A percentile compares a stretch with the other conserved stretches of the same genome.
phyloP scores from a whole-genome alignment of 129 eudicot genomes.

The Scalesia atractyloides region DNA sequence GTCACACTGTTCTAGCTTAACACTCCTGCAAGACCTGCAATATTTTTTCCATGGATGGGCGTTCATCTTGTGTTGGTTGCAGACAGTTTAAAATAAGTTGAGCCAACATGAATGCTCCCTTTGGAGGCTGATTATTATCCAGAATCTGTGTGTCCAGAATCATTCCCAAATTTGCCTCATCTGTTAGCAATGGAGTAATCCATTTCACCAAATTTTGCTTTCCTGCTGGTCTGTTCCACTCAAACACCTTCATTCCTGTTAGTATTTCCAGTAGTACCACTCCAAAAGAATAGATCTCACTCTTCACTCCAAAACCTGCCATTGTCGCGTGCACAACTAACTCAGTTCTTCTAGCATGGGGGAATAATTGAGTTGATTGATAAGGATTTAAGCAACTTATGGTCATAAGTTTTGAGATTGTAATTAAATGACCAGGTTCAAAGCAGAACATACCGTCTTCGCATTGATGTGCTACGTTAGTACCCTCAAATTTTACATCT shows the following conservation, averaged over 20 bases:
- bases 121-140: constrained; percentile 4
- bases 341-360: no score
- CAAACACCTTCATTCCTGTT: constrained; percentile 39
- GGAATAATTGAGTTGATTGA: no score
- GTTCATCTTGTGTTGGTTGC: not conserved
- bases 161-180: constrained; percentile 19
- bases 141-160: constrained; percentile 25
- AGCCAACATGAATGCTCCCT: constrained; percentile 27
- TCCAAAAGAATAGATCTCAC: constrained; percentile 45
- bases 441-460: constrained; percentile 24
- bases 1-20: no score
- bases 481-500: constrained; percentile 3
- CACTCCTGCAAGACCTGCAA: constrained; percentile 14
- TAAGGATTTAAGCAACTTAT: no score
- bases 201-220: constrained; percentile 27
- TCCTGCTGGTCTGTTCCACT: constrained; percentile 24
- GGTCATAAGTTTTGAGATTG: no score
- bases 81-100: constrained; percentile 28
- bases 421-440: no score
- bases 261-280: constrained; percentile 41
- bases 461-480: not conserved
- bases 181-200: constrained; percentile 23
- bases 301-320: constrained; percentile 31
- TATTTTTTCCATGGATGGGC: constrained; percentile 30
- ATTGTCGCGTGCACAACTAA: not conserved